A percentile compares a stretch with the other conserved stretches of the same genome.
phyloP scores from a whole-genome alignment of 306 rosid species.

The Cucurbita pepo region DNA sequence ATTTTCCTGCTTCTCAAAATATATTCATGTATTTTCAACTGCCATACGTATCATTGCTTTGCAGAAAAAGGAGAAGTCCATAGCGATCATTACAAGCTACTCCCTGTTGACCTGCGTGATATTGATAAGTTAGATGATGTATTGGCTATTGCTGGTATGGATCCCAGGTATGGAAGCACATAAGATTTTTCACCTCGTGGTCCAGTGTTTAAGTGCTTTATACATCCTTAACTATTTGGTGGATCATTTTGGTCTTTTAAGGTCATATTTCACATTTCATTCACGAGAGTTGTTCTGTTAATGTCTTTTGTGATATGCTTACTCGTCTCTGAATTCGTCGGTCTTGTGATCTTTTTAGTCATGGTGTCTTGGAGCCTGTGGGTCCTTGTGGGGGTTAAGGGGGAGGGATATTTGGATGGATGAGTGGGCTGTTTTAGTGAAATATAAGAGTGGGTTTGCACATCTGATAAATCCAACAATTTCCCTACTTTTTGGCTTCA shows the following conservation, averaged over 20 bases:
- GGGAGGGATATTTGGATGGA: not conserved
- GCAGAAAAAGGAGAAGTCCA: conserved; percentile 84
- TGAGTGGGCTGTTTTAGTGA: not conserved
- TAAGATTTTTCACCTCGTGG: not conserved
- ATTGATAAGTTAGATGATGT: conserved; percentile 36
- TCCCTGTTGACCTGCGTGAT: conserved; percentile 77
- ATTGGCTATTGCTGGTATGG: conserved; percentile 57
- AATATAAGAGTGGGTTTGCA: not conserved
- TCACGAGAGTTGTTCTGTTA: not conserved
- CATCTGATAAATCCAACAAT: not conserved
- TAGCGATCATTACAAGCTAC: conserved; percentile 70
- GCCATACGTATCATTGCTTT: conserved; percentile 11
- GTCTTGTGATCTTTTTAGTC: not conserved
- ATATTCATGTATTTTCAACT: not conserved
- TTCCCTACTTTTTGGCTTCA: not conserved
- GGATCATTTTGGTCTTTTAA: not conserved
- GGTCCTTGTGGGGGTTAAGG: too few species aligned
- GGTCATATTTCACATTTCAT: not conserved
- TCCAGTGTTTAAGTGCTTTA: not conserved
- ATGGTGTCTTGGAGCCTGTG: not conserved
- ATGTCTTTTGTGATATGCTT: not conserved
- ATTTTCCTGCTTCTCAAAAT: not conserved
- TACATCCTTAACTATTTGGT: not conserved
- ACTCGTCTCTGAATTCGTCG: not conserved
- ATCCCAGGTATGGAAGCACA: conserved; percentile 47